Base-by-base conservation (phyloP, 2,329 filamentous ascomycete species). In the Stagonosporopsis tanaceti region DNA sequence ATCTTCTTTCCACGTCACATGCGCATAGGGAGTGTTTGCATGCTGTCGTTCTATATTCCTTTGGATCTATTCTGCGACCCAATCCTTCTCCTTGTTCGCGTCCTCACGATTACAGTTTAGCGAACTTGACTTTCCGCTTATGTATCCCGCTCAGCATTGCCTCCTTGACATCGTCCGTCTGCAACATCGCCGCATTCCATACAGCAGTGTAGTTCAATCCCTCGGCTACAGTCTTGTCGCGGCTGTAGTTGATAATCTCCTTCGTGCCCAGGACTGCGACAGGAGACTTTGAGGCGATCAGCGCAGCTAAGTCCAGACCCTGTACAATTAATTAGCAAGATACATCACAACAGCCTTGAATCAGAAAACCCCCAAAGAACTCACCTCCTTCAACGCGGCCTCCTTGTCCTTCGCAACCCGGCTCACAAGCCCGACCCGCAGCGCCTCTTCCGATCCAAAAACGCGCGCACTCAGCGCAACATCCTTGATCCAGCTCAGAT, bases 201-300 rank as follows among this genome's bases (percentile, higher is more conserved):
- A 95, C 84, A 11, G 86, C 84, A 4, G 93, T 96, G 76, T 97
- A 97, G 56, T 86, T 86, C 74, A 98, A 78, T 44, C 87, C 92
- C 66, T 96, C 92, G 42, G 85, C 85, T 27, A 96, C 86, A 2
- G 84, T 82, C 74, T 93, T 87, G 75, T 96, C 93, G 67, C 91
- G 84, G 32, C 89, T 90, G 71, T 89, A 92, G 76, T 95, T 93
- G 71, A 97, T 73, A 61, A 96, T 78, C 78, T 95, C 90, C 81
- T 97, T 97, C 8, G 93, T 96, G 6, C 91, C 89, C 79, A 92
- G 87, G 62, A 94, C 90, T 1, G 92, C 93, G 22, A 98, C 88
- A 0, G 94, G 94, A 70, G 91, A 95, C 84, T 97, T 97, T 17
- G 75, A 80, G 27, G 91, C 90, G 57, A 97, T 85, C 68, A 87